These are phyloP conservation scores for Penicillium arizonense DNA, from an alignment of 495 filamentous ascomycete genomes.

Conservation along the genomic window DNA sequence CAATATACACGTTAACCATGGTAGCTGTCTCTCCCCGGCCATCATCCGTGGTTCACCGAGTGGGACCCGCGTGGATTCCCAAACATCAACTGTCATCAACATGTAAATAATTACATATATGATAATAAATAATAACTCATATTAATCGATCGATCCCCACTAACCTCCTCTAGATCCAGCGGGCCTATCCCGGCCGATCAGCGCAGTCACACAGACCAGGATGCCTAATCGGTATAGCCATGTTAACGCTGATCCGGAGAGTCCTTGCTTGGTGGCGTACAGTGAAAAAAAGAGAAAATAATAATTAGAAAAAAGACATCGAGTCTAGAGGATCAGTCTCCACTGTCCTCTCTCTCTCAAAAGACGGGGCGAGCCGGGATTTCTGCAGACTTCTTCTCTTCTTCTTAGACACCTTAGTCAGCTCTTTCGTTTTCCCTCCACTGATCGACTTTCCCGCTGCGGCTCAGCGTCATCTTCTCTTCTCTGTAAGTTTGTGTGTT, in stretches of 20 bases:
- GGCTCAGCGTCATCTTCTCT: slow-evolving; percentile 25
- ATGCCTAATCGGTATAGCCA: slow-evolving; percentile 20
- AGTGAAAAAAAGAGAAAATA: neutral
- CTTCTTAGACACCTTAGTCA: slow-evolving; percentile 24
- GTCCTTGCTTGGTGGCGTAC: slow-evolving; percentile 31
- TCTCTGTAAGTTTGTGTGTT: neutral
- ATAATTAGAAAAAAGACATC: neutral
- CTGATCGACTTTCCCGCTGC: slow-evolving; percentile 24
- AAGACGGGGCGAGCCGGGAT: slow-evolving; percentile 26
- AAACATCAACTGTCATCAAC: neutral
- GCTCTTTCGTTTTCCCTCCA: slow-evolving; percentile 10
- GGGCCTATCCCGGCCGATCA: slow-evolving; percentile 27
- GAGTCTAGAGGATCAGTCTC: slow-evolving; percentile 8
- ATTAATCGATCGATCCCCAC: slow-evolving; percentile 1
- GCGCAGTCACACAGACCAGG: slow-evolving; percentile 31
- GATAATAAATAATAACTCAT: no score
- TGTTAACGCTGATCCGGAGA: slow-evolving; percentile 2
- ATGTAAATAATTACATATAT: no score
- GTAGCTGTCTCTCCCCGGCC: neutral
- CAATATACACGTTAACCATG: neutral
- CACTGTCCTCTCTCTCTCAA: slow-evolving; percentile 11
- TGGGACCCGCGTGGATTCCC: slow-evolving; percentile 13
- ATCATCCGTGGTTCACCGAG: slow-evolving; percentile 18
- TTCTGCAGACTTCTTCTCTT: slow-evolving; percentile 31
- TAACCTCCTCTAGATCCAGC: slow-evolving; percentile 11